Evolutionary conservation across 495 filamentous ascomycete species (phyloP).

Genomic region (Monascus purpureus): DNA sequence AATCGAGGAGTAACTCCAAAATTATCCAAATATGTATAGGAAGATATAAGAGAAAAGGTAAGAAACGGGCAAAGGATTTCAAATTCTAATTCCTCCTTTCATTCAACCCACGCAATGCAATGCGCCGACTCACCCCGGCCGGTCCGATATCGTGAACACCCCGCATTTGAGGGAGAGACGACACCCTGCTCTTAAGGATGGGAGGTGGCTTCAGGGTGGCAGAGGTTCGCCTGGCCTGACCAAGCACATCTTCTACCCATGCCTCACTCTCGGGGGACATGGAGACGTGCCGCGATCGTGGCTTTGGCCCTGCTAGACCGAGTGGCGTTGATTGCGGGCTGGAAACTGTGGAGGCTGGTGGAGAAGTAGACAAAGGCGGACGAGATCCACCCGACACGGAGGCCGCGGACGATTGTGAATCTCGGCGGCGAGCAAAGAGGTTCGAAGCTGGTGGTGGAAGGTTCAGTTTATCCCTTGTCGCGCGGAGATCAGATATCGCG

Average conservation of each 20-base stretch:
- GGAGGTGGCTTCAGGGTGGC: conserved; percentile 14
- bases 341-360: conserved; percentile 6
- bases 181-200: conserved; percentile 4
- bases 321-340: conserved; percentile 21
- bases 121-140: conserved; percentile 22
- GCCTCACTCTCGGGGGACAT: conserved; percentile 39
- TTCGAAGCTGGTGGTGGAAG: conserved; percentile 11
- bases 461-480: conserved; percentile 13
- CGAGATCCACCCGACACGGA: conserved; percentile 17
- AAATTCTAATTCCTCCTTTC: conserved; percentile 14
- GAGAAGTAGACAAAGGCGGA: conserved; percentile 11
- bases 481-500: conserved; percentile 16
- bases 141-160: conserved; percentile 30
- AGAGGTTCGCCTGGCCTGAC: conserved; percentile 27
- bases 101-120: conserved; percentile 23
- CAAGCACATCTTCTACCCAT: conserved; percentile 34
- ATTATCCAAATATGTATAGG: too few species aligned
- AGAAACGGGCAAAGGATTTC: too few species aligned
- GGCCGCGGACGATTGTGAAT: conserved; percentile 25
- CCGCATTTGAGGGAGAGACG: conserved; percentile 18
- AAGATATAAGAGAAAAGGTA: too few species aligned
- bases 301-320: conserved; percentile 34
- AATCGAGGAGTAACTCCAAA: too few species aligned
- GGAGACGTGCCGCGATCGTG: conserved; percentile 26
- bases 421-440: conserved; percentile 13